Evolutionary conservation across 108 stramenopile genomes (phyloP), one percentile per base, ranked within the genome.

Genomic region (Nitzschia palea): DNA sequence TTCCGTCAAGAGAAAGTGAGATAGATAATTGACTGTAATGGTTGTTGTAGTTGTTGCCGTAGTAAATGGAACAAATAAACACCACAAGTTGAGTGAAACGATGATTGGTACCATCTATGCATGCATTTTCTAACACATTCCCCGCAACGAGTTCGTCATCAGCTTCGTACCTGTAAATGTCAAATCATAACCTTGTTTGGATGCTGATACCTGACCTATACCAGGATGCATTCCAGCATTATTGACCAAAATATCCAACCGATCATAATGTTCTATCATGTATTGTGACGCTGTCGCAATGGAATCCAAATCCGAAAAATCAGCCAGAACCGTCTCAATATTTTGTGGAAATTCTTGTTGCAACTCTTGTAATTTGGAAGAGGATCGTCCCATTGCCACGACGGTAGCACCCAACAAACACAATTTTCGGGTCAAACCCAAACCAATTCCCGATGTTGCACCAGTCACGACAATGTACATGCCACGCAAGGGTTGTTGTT

Each of bases 1-100:
- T 70, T 83, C 80, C 43, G 82, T 83, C 53, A 83, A 68, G 26
- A 87, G 68, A 52, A 87, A 83, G 50, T 87, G 86, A 22, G 80
- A 78, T 12, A 87, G 63, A 66, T 84, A 87, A 53, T 87, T 87
- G 6, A 81, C 79, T 40, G 40, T 59, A 26, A 58, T 1, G 23
- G 23, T 4, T 17, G 4, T 1, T 32, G n/a, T 12, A n/a, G 4
- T 43, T 15, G 43, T 43, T 31, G 43, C n/a, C 33, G 44, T 70
- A 29, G 51, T 1, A 52, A 1, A 44, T 18, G 44, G n/a, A n/a
- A n/a, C n/a, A n/a, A n/a, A n/a, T n/a, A n/a, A n/a, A n/a, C n/a
- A n/a, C n/a, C n/a, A n/a, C n/a, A n/a, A n/a, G n/a, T n/a, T n/a
- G n/a, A n/a, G n/a, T n/a, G n/a, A n/a, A n/a, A n/a, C n/a, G n/a